Evolutionary conservation across 2,329 filamentous ascomycete species (phyloP), one percentile per base, ranked within the genome.

Genomic region (Colletotrichum chrysophilum): DNA sequence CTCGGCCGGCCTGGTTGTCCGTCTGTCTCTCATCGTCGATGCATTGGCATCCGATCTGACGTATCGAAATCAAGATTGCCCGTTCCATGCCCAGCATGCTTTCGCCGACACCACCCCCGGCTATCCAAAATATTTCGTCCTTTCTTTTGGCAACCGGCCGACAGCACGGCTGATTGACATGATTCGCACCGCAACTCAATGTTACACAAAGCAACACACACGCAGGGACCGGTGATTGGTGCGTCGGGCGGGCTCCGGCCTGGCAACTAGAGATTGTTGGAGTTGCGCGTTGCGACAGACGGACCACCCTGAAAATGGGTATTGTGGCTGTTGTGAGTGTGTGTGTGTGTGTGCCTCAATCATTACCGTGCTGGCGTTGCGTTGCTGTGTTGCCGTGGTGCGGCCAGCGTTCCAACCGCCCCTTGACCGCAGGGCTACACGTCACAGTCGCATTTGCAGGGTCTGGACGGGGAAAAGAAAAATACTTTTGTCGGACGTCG

Each of bases 391-490:
- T 38, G 60, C 28, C 14, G 30, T 38, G 32, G 60, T n/a, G 18
- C 30, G 32, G n/a, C 60, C 60, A 38, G 32, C 60, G 60, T 64
- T 64, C 60, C 60, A 28, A 64, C 32, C n/a, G 60, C 60, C 61
- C 34, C 64, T 61, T 21, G 55, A 55, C 58, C 43, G 43, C 66
- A 74, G 66, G 58, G 43, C 64, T 52, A 64, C 24, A 26, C 56
- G 26, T 66, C 71, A 76, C 71, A 64, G 71, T 70, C 71, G 70
- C 48, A 75, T 36, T 66, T 70, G 71, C 71, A 76, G 66, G 74
- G 74, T 75, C 71, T 70, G 71, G 21, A 43, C 32, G 64, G 60
- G 32, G 34, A n/a, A 38, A 48, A 71, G n/a, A 70, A 68, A 75
- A 68, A 68, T 64, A 64, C 58, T 73, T 75, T 75, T 60, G 43